Evolutionary conservation across 2,329 filamentous ascomycete species (phyloP).

Genomic region (Fusarium illudens): DNA sequence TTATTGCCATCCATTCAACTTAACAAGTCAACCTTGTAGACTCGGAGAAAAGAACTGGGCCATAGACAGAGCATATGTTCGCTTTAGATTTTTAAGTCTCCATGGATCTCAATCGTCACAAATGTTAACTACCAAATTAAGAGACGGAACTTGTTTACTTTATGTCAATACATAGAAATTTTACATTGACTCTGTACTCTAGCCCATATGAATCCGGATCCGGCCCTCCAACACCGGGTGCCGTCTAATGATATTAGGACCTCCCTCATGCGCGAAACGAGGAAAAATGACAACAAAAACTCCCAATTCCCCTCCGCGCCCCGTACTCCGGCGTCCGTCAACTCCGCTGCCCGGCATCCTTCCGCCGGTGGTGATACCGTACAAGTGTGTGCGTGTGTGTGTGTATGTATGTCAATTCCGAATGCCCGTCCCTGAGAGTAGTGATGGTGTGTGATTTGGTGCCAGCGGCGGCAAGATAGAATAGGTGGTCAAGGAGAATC

Average conservation of each 20-base stretch:
- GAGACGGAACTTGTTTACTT: neutral
- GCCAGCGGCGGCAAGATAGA: neutral
- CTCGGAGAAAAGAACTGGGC: too few species aligned
- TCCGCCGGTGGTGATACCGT: constrained; percentile 11
- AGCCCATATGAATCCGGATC: constrained; percentile 5
- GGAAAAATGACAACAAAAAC: constrained; percentile 14
- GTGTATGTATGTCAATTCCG: constrained; percentile 6
- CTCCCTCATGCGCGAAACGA: neutral
- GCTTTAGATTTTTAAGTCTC: too few species aligned
- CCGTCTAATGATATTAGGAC: constrained; percentile 28
- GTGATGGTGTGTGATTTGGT: neutral
- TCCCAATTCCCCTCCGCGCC: constrained; percentile 17
- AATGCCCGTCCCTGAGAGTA: neutral
- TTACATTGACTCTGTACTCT: constrained; percentile 24
- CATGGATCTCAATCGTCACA: neutral
- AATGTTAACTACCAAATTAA: neutral
- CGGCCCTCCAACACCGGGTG: constrained; percentile 7
- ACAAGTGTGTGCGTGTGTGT: neutral
- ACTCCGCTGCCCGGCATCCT: constrained; percentile 13
- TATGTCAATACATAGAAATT: constrained; percentile 9
- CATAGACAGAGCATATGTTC: neutral
- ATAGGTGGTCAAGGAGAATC: neutral
- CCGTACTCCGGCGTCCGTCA: constrained; percentile 28
- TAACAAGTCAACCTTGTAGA: neutral
- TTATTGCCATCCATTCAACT: too few species aligned